Conservation (phyloP, 2,329 filamentous ascomycete species). For the Calonectria ilicicola region DNA sequence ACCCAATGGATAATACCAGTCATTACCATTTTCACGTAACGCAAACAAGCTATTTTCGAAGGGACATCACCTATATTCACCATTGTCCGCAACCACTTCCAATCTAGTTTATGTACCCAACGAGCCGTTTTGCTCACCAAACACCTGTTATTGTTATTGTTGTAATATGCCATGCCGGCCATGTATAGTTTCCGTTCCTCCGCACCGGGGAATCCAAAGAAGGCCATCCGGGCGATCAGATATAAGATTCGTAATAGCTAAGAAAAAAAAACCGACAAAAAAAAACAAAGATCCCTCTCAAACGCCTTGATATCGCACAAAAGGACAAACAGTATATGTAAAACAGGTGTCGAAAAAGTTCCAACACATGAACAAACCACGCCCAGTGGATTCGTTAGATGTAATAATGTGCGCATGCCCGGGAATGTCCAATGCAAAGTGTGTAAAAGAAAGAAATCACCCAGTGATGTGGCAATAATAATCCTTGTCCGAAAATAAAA, state of each 20-base stretch:
- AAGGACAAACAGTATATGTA: conserved; percentile 24
- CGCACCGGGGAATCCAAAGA: conserved; percentile 23
- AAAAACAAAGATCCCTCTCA: conserved; percentile 23
- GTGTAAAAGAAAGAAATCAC: conserved; percentile 22
- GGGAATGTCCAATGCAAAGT: conserved; percentile 28
- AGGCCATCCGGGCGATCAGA: conserved; percentile 1
- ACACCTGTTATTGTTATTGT: conserved; percentile 20
- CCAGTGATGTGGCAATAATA: conserved; percentile 29
- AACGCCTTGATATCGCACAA: conserved; percentile 34
- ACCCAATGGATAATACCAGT: conserved; percentile 12
- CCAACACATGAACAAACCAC: conserved; percentile 32
- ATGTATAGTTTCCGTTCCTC: conserved; percentile 27
- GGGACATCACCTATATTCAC: conserved; percentile 36
- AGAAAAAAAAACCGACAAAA: conserved; percentile 15
- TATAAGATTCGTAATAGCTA: conserved; percentile 19
- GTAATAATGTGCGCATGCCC: conserved; percentile 18
- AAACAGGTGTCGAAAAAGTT: conserved; percentile 27
- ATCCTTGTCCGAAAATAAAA: conserved; percentile 26
- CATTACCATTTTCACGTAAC: conserved; percentile 27
- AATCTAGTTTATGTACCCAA: conserved; percentile 39
- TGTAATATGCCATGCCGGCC: conserved; percentile 21
- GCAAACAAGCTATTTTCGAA: conserved; percentile 27
- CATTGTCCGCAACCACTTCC: conserved; percentile 23
- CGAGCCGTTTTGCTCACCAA: conserved; percentile 26
- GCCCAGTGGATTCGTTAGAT: conserved; percentile 23